phyloP scores from a whole-genome alignment of 1,284 basidiomycete genomes.

The Cystodermella granulosa region DNA sequence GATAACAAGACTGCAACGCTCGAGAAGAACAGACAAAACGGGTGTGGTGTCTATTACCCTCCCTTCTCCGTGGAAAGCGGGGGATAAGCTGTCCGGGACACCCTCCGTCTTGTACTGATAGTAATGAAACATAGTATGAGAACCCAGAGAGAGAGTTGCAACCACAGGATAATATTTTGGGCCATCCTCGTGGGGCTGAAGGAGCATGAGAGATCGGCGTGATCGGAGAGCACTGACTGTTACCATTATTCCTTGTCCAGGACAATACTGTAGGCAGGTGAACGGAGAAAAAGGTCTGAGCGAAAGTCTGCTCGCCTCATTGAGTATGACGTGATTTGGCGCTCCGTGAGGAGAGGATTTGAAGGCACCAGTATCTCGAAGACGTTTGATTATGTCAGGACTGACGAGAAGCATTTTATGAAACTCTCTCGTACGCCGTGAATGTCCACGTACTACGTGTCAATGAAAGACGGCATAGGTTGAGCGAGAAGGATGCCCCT shows the following conservation, averaged over 20 bases:
- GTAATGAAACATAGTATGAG: slow-evolving; percentile 81
- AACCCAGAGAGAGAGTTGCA: slow-evolving; percentile 82
- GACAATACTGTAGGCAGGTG: slow-evolving; percentile 56
- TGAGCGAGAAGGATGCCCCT: slow-evolving; percentile 61
- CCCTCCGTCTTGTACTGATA: slow-evolving; percentile 56
- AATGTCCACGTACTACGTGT: slow-evolving; percentile 47
- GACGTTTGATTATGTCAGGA: slow-evolving; percentile 70
- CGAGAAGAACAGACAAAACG: slow-evolving; percentile 68
- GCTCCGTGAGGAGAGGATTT: slow-evolving; percentile 53
- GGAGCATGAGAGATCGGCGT: slow-evolving; percentile 11
- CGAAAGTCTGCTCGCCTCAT: slow-evolving; percentile 52
- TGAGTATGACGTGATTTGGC: slow-evolving; percentile 85
- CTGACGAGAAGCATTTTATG: slow-evolving; percentile 41
- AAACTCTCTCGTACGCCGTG: not conserved
- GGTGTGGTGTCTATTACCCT: slow-evolving; percentile 61
- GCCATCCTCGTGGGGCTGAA: slow-evolving; percentile 88
- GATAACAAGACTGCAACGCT: slow-evolving; percentile 77
- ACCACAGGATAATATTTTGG: slow-evolving; percentile 84
- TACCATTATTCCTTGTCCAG: slow-evolving; percentile 91
- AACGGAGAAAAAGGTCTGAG: slow-evolving; percentile 13
- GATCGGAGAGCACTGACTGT: slow-evolving; percentile 16
- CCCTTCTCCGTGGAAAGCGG: slow-evolving; percentile 30
- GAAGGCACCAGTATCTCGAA: slow-evolving; percentile 61
- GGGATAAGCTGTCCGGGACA: slow-evolving; percentile 6
- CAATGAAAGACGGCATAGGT: slow-evolving; percentile 62